phyloP scores from a whole-genome alignment of 805 yeast species.

The Yarrowia sp. region DNA sequence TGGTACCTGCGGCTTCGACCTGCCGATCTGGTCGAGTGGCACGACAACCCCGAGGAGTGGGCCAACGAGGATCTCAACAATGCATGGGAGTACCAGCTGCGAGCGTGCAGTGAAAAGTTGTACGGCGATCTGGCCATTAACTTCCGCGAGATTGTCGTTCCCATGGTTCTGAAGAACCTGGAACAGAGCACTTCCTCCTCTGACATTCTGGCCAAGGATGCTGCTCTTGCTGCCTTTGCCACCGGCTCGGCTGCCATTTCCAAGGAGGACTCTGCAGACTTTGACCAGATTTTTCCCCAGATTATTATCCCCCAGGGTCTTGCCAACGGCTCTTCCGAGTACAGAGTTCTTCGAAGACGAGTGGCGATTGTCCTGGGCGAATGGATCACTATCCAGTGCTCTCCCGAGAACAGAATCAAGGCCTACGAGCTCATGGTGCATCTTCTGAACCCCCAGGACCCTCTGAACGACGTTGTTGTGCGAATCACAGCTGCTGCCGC shows the following conservation, averaged over 20 bases:
- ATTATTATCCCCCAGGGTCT: conserved; percentile 72
- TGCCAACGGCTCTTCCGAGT: conserved; percentile 57
- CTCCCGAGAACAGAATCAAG: conserved; percentile 61
- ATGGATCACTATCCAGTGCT: conserved; percentile 76
- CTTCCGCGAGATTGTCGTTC: conserved; percentile 64
- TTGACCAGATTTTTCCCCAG: conserved; percentile 65
- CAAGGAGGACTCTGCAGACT: conserved; percentile 63
- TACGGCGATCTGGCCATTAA: conserved; percentile 74
- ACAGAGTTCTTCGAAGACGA: conserved; percentile 74
- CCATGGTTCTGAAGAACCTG: conserved; percentile 63
- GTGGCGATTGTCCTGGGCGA: conserved; percentile 77
- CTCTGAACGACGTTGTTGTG: conserved; percentile 78
- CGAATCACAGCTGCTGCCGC: conserved; percentile 75
- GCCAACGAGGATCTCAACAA: conserved; percentile 77
- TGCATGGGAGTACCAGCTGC: conserved; percentile 81
- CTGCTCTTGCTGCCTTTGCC: conserved; percentile 83
- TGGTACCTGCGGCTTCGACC: conserved; percentile 80
- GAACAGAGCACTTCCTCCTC: conserved; percentile 53
- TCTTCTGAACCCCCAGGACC: conserved; percentile 57
- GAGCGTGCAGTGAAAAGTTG: conserved; percentile 87
- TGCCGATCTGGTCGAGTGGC: conserved; percentile 81
- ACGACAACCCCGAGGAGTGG: conserved; percentile 91
- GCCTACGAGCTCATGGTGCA: conserved; percentile 65
- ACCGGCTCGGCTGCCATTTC: conserved; percentile 68
- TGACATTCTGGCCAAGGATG: conserved; percentile 73